Conservation (phyloP, 306 rosid species). For the Prunus campanulata region DNA sequence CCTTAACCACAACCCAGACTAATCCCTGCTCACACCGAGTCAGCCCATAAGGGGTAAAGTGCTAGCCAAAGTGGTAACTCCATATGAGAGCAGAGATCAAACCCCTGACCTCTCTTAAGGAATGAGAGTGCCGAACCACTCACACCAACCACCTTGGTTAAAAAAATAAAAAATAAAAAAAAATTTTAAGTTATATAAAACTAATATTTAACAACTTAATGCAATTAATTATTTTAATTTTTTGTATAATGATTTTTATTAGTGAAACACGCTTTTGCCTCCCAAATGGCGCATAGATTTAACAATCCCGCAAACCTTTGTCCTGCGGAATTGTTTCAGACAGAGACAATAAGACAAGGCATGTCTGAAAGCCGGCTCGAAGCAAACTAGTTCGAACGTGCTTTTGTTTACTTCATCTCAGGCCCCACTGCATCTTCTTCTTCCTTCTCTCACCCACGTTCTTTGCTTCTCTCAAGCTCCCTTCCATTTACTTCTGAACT, state of each 20-base stretch:
- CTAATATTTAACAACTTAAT: too few species aligned
- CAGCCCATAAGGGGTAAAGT: too few species aligned
- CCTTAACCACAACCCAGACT: too few species aligned
- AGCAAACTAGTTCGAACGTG: slow-evolving; percentile 37
- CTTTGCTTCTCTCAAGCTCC: neutral
- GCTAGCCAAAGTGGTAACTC: too few species aligned
- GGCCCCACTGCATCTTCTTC: slow-evolving; percentile 31
- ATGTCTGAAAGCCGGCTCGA: slow-evolving; percentile 15
- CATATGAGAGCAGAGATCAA: too few species aligned
- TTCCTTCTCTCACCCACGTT: slow-evolving; percentile 13
- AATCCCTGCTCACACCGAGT: too few species aligned
- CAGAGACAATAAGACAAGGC: slow-evolving; percentile 1
- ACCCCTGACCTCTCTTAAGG: too few species aligned
- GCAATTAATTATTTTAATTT: too few species aligned
- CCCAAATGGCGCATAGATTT: neutral
- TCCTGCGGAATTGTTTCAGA: neutral
- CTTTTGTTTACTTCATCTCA: slow-evolving; percentile 1
- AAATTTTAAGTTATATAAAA: too few species aligned
- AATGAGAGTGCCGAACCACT: too few species aligned
- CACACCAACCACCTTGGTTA: too few species aligned
- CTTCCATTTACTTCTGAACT: neutral
- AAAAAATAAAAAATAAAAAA: too few species aligned
- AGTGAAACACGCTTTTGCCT: neutral
- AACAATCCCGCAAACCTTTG: neutral
- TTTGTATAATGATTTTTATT: neutral